A percentile compares a stretch with the other conserved stretches of the same genome.
phyloP scores from a whole-genome alignment of 148 eudicot species.

The Persicaria maculosa region DNA sequence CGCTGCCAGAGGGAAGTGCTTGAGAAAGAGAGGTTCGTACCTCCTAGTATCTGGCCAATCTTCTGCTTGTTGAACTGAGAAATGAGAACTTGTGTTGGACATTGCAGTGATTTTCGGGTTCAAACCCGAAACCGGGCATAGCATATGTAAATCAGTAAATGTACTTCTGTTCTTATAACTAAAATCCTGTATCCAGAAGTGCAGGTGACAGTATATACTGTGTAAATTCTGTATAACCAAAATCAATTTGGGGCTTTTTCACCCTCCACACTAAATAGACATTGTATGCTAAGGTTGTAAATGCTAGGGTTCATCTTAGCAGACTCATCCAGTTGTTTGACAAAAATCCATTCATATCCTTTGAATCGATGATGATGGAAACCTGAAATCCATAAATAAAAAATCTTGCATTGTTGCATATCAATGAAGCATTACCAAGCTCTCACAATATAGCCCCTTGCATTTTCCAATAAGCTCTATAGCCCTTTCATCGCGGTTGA shows the following conservation, averaged over 20 bases:
- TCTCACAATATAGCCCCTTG: too few species aligned
- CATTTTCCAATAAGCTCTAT: too few species aligned
- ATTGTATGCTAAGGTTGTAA: background rate
- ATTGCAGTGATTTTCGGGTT: background rate
- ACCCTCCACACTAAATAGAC: background rate
- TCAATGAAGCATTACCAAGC: too few species aligned
- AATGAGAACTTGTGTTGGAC: background rate
- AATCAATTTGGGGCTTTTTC: background rate
- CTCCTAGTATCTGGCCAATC: background rate
- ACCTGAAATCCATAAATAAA: too few species aligned
- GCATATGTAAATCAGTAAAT: conserved; percentile 3
- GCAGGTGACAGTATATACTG: conserved; percentile 4
- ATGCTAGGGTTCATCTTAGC: too few species aligned
- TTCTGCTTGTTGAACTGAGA: background rate
- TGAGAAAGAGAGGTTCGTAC: background rate
- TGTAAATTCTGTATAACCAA: conserved; percentile 11
- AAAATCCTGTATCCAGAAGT: background rate
- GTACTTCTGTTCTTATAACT: too few species aligned
- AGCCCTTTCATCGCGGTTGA: too few species aligned
- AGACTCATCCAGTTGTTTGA: too few species aligned
- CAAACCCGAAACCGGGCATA: background rate
- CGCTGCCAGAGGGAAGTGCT: conserved; percentile 74
- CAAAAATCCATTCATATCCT: too few species aligned
- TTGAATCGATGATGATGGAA: too few species aligned
- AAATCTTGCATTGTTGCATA: too few species aligned